Conservation (phyloP, 495 filamentous ascomycete species). For the Hypoxylon lienhwacheense region DNA sequence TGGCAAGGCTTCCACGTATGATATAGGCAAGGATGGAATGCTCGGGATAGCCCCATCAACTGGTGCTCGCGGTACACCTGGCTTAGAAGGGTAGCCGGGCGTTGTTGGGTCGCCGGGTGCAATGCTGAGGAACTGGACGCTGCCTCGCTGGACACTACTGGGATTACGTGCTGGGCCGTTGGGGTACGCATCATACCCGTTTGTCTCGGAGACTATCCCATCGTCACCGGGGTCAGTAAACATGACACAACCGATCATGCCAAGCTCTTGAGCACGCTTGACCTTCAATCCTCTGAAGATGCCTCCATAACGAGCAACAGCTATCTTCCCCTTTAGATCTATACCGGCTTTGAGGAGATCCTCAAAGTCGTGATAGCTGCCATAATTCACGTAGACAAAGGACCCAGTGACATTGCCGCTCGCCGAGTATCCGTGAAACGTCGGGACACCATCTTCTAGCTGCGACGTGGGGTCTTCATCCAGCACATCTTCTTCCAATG, state of each 20-base stretch:
- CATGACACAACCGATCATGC: conserved; percentile 83
- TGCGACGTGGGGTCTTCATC: conserved; percentile 78
- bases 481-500: conserved; percentile 82
- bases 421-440: conserved; percentile 94
- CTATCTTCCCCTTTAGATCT: conserved; percentile 79
- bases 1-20: conserved; percentile 81
- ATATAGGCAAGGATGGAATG: conserved; percentile 92
- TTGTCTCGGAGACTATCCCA: conserved; percentile 74
- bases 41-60: conserved; percentile 69
- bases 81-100: conserved; percentile 90
- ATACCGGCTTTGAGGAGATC: conserved; percentile 78
- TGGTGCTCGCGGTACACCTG: conserved; percentile 77
- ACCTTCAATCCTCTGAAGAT: conserved; percentile 92
- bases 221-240: conserved; percentile 92
- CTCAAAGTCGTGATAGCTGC: conserved; percentile 80
- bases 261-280: conserved; percentile 87
- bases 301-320: conserved; percentile 80
- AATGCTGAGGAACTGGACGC: conserved; percentile 76
- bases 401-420: conserved; percentile 84
- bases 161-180: conserved; percentile 85
- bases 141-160: conserved; percentile 90
- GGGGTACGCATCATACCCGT: conserved; percentile 81
- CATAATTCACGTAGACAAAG: conserved; percentile 84
- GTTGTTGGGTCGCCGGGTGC: conserved; percentile 75
- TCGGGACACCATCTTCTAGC: conserved; percentile 75